Percentiles rank a stretch among this genome's conserved stretches.
These are phyloP conservation scores for Myxozyma melibiosi DNA, from an alignment of 805 yeast species.

Conservation along the genomic window DNA sequence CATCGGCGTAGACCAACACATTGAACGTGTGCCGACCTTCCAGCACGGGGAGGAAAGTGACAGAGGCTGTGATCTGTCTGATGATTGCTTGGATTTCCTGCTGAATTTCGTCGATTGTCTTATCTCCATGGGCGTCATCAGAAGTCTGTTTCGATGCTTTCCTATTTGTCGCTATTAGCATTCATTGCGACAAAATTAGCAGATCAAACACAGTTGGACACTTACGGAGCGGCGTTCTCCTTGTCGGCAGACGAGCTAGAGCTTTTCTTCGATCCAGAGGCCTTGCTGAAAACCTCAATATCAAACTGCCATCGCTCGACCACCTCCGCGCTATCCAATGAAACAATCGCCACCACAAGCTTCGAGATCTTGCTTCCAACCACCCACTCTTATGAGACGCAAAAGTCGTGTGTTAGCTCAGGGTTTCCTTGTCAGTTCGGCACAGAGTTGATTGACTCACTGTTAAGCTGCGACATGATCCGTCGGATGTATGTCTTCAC, in stretches of 20 bases:
- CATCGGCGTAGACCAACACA: slow-evolving; percentile 77
- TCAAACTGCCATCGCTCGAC: slow-evolving; percentile 89
- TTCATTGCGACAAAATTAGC: neutral
- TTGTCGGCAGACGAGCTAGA: slow-evolving; percentile 3
- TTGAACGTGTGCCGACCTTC: slow-evolving; percentile 73
- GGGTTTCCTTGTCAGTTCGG: neutral
- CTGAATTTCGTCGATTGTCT: slow-evolving; percentile 56
- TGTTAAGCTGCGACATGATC: slow-evolving; percentile 68
- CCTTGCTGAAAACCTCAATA: slow-evolving; percentile 48
- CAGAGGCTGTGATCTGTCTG: slow-evolving; percentile 85
- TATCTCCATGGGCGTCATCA: slow-evolving; percentile 39
- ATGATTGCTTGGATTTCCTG: slow-evolving; percentile 81
- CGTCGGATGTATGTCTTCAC: slow-evolving; percentile 66
- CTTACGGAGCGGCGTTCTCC: slow-evolving; percentile 27
- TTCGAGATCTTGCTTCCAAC: slow-evolving; percentile 66
- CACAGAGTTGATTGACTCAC: slow-evolving; percentile 32
- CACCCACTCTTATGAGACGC: slow-evolving; percentile 57
- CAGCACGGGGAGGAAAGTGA: slow-evolving; percentile 78
- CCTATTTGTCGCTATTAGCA: too few relatives aligned
- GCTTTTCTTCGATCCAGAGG: neutral
- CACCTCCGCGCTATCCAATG: slow-evolving; percentile 64
- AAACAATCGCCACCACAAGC: slow-evolving; percentile 71
- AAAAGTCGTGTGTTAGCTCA: neutral
- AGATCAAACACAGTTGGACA: too few relatives aligned
- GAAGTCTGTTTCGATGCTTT: too few relatives aligned